Conservation (phyloP, 2,329 filamentous ascomycete species). For the Dactylonectria macrodidyma region DNA sequence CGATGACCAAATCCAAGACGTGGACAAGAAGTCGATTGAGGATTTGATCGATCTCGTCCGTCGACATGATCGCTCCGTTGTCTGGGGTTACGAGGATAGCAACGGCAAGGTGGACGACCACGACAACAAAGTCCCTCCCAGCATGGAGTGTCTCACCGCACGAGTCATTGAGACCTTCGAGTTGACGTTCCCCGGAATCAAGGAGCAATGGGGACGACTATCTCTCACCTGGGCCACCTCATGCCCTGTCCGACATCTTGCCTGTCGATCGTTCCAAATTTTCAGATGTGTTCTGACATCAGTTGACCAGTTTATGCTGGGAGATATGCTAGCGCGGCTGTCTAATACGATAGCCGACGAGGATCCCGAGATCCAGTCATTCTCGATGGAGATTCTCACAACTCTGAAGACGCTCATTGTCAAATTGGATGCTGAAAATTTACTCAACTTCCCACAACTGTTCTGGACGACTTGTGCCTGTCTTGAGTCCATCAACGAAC, state of each 20-base stretch:
- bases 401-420: conserved; percentile 93
- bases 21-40: conserved; percentile 83
- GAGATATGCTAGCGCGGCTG: conserved; percentile 94
- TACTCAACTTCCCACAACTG: conserved; percentile 92
- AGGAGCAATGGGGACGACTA: conserved; percentile 91
- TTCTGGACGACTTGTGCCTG: conserved; percentile 99
- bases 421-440: conserved; percentile 83
- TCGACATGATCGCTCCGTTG: conserved; percentile 84
- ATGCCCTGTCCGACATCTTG: conserved; percentile 93
- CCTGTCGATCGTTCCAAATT: conserved; percentile 97
- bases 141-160: conserved; percentile 88
- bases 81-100: conserved; percentile 96
- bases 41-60: conserved; percentile 90
- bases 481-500: conserved; percentile 95
- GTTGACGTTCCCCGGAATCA: conserved; percentile 86
- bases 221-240: conserved; percentile 97
- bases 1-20: conserved; percentile 75
- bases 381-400: conserved; percentile 97
- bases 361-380: conserved; percentile 93
- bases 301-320: conserved; percentile 93
- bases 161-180: conserved; percentile 90
- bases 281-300: conserved; percentile 95
- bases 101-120: conserved; percentile 83
- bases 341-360: conserved; percentile 98
- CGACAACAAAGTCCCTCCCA: conserved; percentile 84